Evolutionary conservation across 108 stramenopile genomes (phyloP), one percentile per base, ranked within the genome.

Genomic region (Bacterosira constricta): DNA sequence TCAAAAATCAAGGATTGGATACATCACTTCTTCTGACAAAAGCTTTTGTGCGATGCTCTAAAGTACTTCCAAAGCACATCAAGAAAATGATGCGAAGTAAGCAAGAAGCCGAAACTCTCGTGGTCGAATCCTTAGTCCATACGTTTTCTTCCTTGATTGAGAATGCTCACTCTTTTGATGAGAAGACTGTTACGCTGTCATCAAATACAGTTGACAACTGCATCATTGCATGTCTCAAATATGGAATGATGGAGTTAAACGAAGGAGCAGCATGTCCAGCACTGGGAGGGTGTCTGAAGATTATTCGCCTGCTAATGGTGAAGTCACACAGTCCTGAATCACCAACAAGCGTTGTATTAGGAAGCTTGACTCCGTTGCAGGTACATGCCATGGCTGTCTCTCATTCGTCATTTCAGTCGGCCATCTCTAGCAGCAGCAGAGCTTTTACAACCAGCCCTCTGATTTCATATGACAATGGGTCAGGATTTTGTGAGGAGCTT

Each of bases 331-430:
- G 32, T 36, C 56, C 58, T 39, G 44, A 54, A 51, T n/a, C 27
- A 36, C 31, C 21, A 42, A 37, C 5, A 29, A 31, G 57, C 13
- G 4, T 31, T 50, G 17, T 2, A 30, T 23, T 57, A 35, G 69
- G 50, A 26, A 46, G 52, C 17, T 47, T 80, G 34, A 59, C 55
- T 15, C 63, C 75, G 10, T 69, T 55, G 18, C 75, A 78, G 42
- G 47, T 81, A 21, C 80, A 81, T 73, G 58, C 67, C 12, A 81
- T 81, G 80, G 47, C 49, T 39, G 18, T 69, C 10, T 81, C 80
- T 60, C 80, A 81, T 50, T 81, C 80, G 4, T 66, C 71, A 20
- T 81, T 77, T 77, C 44, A 52, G 6, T 39, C 23, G 38, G 54
- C 59, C 21, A 27, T 81, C 41, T 35, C 52, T 29, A 63, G 51